Evolutionary conservation across 257 asterid species (phyloP).

Genomic region (Solanum appendiculatum): DNA sequence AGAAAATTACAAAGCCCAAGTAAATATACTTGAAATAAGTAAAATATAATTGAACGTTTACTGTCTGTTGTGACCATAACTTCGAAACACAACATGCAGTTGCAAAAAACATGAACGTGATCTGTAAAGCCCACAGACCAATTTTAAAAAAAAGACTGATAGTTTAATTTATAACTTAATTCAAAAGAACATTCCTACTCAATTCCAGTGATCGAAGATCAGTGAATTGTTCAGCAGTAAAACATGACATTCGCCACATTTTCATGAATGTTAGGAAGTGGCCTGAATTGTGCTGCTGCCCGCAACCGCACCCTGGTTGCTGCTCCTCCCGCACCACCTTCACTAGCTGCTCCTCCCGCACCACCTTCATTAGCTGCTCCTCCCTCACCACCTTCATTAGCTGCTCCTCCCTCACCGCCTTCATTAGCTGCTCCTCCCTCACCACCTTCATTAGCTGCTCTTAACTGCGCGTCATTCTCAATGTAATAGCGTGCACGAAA

Average conservation of each 20-base stretch:
- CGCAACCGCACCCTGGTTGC: constrained; percentile 38
- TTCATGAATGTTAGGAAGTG: constrained; percentile 34
- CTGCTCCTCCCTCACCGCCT: constrained; percentile 17
- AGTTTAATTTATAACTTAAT: not conserved
- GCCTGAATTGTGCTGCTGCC: constrained; percentile 6
- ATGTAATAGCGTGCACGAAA: constrained; percentile 67
- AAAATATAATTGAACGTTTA: not conserved
- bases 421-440: constrained; percentile 27
- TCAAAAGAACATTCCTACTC: not conserved
- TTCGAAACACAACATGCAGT: not conserved
- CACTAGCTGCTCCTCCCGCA: constrained; percentile 20
- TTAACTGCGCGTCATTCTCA: constrained; percentile 39
- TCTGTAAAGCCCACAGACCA: not conserved
- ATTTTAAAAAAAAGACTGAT: not conserved
- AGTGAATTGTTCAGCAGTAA: constrained; percentile 29
- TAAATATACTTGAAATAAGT: not conserved
- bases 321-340: constrained; percentile 14
- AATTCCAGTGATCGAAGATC: not conserved
- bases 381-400: constrained; percentile 12
- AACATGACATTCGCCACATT: constrained; percentile 68
- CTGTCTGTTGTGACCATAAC: not conserved
- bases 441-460: constrained; percentile 11
- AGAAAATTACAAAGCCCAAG: not conserved
- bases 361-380: constrained; percentile 20
- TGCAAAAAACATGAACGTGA: not conserved